Evolutionary conservation across 495 filamentous ascomycete genomes (phyloP).

Genomic region (Aspergillus mulundensis): DNA sequence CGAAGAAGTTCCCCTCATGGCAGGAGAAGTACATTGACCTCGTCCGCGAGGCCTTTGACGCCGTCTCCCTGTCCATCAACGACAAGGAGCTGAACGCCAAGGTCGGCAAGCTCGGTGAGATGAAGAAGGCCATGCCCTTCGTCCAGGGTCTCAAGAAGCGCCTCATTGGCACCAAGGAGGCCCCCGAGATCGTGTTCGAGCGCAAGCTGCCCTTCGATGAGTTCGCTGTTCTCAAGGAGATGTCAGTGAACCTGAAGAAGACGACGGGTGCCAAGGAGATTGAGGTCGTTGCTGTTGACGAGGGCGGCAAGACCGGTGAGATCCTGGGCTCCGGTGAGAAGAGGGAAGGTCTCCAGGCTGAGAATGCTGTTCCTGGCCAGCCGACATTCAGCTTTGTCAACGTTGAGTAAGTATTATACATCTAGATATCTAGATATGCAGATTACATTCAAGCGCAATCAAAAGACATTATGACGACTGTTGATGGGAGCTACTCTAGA

Average conservation of each 20-base stretch:
- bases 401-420: slow-evolving; percentile 33
- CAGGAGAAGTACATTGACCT: slow-evolving; percentile 88
- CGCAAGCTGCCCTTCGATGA: slow-evolving; percentile 86
- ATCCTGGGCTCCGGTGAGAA: slow-evolving; percentile 55
- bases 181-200: slow-evolving; percentile 63
- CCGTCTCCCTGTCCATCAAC: slow-evolving; percentile 53
- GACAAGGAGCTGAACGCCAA: slow-evolving; percentile 75
- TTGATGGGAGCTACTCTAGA: too few species aligned
- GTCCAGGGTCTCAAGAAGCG: slow-evolving; percentile 81
- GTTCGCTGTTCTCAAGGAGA: slow-evolving; percentile 59
- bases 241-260: slow-evolving; percentile 55
- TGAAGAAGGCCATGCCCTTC: slow-evolving; percentile 98
- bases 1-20: slow-evolving; percentile 77
- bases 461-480: background rate
- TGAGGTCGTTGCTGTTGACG: slow-evolving; percentile 61
- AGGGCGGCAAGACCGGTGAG: slow-evolving; percentile 63
- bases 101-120: slow-evolving; percentile 76
- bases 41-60: slow-evolving; percentile 61
- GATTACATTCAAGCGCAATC: background rate
- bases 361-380: slow-evolving; percentile 69
- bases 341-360: slow-evolving; percentile 54
- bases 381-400: slow-evolving; percentile 79
- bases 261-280: slow-evolving; percentile 61
- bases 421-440: background rate
- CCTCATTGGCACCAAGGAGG: slow-evolving; percentile 55